Evolutionary conservation across 345 rosid genomes (phyloP), one percentile per base, ranked within the genome.

Genomic region (Microthlaspi erraticum): DNA sequence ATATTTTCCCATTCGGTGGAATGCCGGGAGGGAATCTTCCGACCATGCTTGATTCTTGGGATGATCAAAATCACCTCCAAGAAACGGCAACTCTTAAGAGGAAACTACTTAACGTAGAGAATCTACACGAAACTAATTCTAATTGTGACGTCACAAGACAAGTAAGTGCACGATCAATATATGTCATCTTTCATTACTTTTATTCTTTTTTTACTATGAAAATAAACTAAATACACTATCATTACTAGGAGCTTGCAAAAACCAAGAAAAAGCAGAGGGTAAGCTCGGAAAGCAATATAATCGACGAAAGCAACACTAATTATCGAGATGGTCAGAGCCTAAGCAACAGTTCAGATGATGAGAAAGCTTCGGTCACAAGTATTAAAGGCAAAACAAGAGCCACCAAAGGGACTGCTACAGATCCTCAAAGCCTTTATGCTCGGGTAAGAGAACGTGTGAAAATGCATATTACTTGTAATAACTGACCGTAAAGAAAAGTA

Each of bases 381-480:
- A 72, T 72, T 54, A 86, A 77, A 61, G 95, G 83, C 58, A 90
- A 86, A 75, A 62, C 83, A 26, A 86, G 97, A 79, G 90, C 96
- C 53, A 56, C 81, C 34, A 80, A 88, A 66, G 98, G 97, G 18
- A 79, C 93, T n/a, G 96, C 98, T 20, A 87, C 93, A 4, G 98
- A 93, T 78, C 97, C 98, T 62, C 98, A 91, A 71, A 93, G 98
- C 81, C 88, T 91, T 53, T 93, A 93, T 54, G 97, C 97, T 59
- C 79, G 96, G 87, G 97, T 93, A 86, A 58, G 60, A 46, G 38
- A 45, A 66, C 70, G 1, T 31, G 18, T 12, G 14, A n/a, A n/a
- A n/a, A n/a, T n/a, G n/a, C n/a, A n/a, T n/a, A n/a, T n/a, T n/a
- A n/a, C n/a, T n/a, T n/a, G n/a, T n/a, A n/a, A n/a, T n/a, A n/a